These are phyloP conservation scores for Candida labiduridarum DNA, from an alignment of 1,139 yeast species.

Conservation along the genomic window DNA sequence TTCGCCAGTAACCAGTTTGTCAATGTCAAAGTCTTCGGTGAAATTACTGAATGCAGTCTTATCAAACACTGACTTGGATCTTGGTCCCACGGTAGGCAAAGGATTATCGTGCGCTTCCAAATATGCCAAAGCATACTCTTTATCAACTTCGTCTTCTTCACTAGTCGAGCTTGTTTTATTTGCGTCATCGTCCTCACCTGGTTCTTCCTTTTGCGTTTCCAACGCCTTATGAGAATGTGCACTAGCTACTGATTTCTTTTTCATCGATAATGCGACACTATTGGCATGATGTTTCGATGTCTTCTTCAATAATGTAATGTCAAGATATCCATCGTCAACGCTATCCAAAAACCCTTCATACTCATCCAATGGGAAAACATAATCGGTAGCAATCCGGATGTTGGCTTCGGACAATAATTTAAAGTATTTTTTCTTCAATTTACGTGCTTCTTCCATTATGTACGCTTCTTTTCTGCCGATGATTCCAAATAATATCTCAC, in stretches of 20 bases:
- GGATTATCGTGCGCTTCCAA: constrained; percentile 26
- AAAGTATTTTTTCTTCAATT: constrained; percentile 32
- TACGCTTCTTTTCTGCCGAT: constrained; percentile 65
- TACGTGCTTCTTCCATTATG: constrained; percentile 45
- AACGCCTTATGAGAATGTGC: constrained; percentile 3
- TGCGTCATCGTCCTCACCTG: constrained; percentile 11
- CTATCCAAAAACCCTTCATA: constrained; percentile 77
- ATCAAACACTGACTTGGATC: constrained; percentile 43
- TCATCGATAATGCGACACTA: constrained; percentile 19
- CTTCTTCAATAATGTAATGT: constrained; percentile 54
- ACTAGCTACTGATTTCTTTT: constrained; percentile 18
- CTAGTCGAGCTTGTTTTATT: constrained; percentile 21
- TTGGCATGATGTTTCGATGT: constrained; percentile 33
- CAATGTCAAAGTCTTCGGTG: constrained; percentile 10
- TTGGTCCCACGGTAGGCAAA: constrained; percentile 29
- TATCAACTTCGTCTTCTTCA: constrained; percentile 23
- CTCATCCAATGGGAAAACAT: constrained; percentile 51
- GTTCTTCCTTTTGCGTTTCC: neutral
- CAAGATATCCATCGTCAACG: constrained; percentile 64
- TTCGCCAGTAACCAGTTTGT: constrained; percentile 16
- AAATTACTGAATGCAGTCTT: constrained; percentile 19
- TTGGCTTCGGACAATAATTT: constrained; percentile 26
- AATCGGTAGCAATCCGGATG: constrained; percentile 25
- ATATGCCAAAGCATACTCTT: constrained; percentile 29
- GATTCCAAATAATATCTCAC: constrained; percentile 69